Evolutionary conservation across 2,329 filamentous ascomycete genomes (phyloP), one percentile per base, ranked within the genome.

Genomic region (Penicillium sp.): DNA sequence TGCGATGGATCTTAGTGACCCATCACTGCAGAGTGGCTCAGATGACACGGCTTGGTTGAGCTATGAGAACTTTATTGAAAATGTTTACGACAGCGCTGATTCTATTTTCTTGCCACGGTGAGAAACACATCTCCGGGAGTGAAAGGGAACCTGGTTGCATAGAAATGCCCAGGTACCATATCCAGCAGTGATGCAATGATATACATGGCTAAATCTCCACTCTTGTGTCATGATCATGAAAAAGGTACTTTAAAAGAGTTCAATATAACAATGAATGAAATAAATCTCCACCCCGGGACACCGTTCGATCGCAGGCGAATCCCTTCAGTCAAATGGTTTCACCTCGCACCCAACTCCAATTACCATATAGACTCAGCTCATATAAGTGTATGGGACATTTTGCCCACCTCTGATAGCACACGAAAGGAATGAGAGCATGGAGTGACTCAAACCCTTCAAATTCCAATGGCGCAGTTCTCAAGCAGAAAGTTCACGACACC

Each of bases 21-120:
- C 55, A 6, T 52, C 54, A 1, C 15, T 59, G 0, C 60, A 49
- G 18, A 40, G 29, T 12, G 41, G 52, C 6, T 41, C 46, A 10
- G 51, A 61, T 45, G 58, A 66, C 46, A 56, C 55, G 27, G 62
- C 66, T 1, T 70, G 67, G 67, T 41, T 60, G 29, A 68, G 60
- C 29, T 69, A 69, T 46, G 62, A 66, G 38, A 65, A 53, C 25
- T 69, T 70, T 38, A 62, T 70, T 9, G 65, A 61, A 1, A 67
- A 66, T 49, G 53, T 66, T 31, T 65, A 67, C 47, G 61, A 63
- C 27, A 65, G 52, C 54, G 58, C 58, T n/a, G 61, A 67, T 38
- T 58, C 56, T 23, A 61, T 64, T 35, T 59, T 67, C 46, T 50
- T 61, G 21, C 40, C 54, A n/a, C 50, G 53, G 16, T 58, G 39